Evolutionary conservation across 495 filamentous ascomycete species (phyloP), one percentile per base, ranked within the genome.

Genomic region (Penicillium paxilli): DNA sequence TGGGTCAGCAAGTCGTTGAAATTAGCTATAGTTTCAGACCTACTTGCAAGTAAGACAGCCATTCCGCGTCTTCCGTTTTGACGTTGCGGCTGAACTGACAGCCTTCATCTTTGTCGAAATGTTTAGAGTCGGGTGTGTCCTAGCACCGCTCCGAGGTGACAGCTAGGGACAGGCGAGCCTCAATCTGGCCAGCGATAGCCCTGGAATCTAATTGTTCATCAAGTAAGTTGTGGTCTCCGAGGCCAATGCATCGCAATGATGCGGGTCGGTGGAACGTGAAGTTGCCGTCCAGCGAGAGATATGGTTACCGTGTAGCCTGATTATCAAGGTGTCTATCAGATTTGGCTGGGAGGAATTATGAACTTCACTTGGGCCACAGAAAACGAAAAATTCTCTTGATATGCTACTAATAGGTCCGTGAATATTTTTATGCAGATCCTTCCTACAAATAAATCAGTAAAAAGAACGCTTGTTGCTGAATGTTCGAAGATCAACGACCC

Each of bases 31-130:
- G 10, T 40, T 12, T 25, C 1, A 37, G 16, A 45, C 26, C 2
- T 17, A 52, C 49, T 45, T 52, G 49, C 49, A 52, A 10, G 40
- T 52, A 2, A 52, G n/a, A 32, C 49, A 52, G 25, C 49, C 49
- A 45, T 26, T 52, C 8, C 49, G 38, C 4, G 49, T 23, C 20
- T 52, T 52, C 5, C 49, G 49, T 22, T 20, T 44, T 23, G 24
- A 45, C n/a, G 10, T 33, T 22, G 40, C 17, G 5, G 44, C n/a
- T 22, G 8, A 42, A 23, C 4, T 10, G 5, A 1, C 40, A 42
- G 19, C n/a, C 21, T 23, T 22, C 17, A 42, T 42, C 23, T 1
- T 11, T 10, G 20, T 6, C 8, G 8, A 10, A 14, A 9, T 23
- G 11, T 20, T 9, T 19, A 22, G 5, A n/a, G 40, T 20, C 8